Evolutionary conservation across 169 alveolate species (phyloP).

Genomic region (Blepharisma undulans): DNA sequence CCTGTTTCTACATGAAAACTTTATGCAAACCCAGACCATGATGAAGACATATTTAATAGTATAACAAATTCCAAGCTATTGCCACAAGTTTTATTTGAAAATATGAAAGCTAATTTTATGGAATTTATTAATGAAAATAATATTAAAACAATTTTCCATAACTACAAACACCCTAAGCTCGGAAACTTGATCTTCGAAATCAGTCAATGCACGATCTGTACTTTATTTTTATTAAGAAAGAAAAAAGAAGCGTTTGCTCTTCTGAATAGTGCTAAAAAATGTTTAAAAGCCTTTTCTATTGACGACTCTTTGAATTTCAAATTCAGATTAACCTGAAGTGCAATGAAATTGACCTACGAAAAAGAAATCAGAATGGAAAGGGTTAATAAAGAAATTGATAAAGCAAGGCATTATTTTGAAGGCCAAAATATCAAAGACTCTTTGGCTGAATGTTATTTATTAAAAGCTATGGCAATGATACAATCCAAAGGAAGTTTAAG

Average conservation of each 20-base stretch:
- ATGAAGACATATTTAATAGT: background rate
- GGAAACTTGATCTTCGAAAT: background rate
- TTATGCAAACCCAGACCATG: background rate
- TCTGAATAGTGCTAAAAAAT: background rate
- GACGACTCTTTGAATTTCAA: background rate
- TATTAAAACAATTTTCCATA: background rate
- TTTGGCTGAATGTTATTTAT: background rate
- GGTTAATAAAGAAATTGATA: background rate
- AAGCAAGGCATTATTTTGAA: background rate
- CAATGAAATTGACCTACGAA: background rate
- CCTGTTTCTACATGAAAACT: background rate
- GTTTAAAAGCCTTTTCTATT: background rate
- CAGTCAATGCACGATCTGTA: background rate
- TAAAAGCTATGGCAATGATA: conserved; percentile 8
- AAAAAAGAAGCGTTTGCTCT: background rate
- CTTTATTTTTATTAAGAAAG: background rate
- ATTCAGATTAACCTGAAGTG: background rate
- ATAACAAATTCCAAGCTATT: background rate
- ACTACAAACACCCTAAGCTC: background rate
- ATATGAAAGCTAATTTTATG: background rate
- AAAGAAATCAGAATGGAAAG: background rate
- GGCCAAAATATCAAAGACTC: background rate
- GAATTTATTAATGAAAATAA: background rate
- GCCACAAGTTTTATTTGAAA: background rate
- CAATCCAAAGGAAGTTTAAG: no score